phyloP scores from a whole-genome alignment of 192 early-diverging fungal genomes.

The Neocallimastix lanati region DNA sequence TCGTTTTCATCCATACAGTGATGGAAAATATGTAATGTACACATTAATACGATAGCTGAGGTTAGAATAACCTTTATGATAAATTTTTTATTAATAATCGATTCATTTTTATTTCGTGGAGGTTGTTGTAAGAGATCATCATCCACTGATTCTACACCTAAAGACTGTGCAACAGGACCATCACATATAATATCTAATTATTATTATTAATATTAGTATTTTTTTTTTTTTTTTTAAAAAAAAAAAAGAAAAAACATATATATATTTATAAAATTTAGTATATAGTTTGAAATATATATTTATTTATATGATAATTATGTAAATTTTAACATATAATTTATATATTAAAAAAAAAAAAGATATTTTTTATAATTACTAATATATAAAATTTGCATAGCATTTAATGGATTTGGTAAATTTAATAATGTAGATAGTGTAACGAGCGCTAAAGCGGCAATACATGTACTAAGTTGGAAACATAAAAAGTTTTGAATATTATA shows the following conservation, averaged over 20 bases:
- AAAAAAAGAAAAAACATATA: too few species aligned
- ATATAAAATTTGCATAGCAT: conserved; percentile 98
- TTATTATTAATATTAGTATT: too few species aligned
- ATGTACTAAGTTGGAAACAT: conserved; percentile 88
- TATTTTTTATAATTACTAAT: conserved; percentile 73
- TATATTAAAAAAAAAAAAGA: too few species aligned
- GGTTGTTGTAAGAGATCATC: conserved; percentile 71
- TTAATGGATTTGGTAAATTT: conserved; percentile 75
- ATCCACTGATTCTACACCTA: conserved; percentile 89
- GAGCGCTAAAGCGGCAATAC: conserved; percentile 72
- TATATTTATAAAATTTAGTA: too few species aligned
- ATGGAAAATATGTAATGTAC: conserved; percentile 67
- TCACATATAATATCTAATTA: conserved; percentile 99
- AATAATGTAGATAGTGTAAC: conserved; percentile 74
- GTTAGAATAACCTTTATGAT: conserved; percentile 57
- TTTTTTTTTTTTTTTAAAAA: too few species aligned
- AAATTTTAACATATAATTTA: too few species aligned
- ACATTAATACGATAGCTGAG: conserved; percentile 60
- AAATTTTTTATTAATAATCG: conserved; percentile 58
- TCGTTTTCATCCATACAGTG: conserved; percentile 56
- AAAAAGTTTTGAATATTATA: conserved; percentile 96
- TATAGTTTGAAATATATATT: too few species aligned
- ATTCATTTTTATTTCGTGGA: conserved; percentile 55
- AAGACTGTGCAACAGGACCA: conserved; percentile 90
- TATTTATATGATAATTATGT: too few species aligned